Base-by-base conservation (phyloP, 202 grass and related monocot genomes). In the Bolboschoenoplectus hybrid region DNA sequence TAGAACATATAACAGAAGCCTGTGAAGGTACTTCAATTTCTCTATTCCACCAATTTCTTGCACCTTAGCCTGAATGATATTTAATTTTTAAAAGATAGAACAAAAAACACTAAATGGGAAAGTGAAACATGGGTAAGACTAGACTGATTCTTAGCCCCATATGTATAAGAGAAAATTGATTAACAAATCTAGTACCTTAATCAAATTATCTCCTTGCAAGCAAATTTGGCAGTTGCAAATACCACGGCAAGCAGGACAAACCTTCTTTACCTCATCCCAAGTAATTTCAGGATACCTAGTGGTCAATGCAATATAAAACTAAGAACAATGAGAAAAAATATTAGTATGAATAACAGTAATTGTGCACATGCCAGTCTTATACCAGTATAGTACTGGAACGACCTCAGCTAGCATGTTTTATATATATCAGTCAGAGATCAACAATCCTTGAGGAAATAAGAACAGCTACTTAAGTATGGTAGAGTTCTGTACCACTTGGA, bases 11-110 rank as follows among this genome's bases (percentile, higher is more conserved):
- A 63, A 88, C 89, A 98, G 86, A 90, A 98, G 89, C 63, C 89
- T 92, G 87, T 98, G 96, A 83, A 96, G 96, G 93, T 98, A 94
- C 86, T 84, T 90, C 85, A 98, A 86, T 90, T 98, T 98, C 81
- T 92, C 93, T 17, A 96, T 89, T 61, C 57, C 88, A 82, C 88
- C 64, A 85, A 98, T 96, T 84, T 98, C 93, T 68, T 91, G 93
- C 69, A 95, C 80, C 88, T 93, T 98, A 55, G 93, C 91, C 96
- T 98, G 86, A 61, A 74, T 75, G 14, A 78, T 81, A 32, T 60
- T 84, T 65, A 90, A 40, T 78, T 70, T 19, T n/a, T 19, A 46
- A 45, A 46, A 0, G 19, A 16, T 44, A 44, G 16, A 16, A 44
- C 7, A n/a, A 45, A 71, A 46, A 74, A 50, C n/a, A 50, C 44